These are phyloP conservation scores for Aspergillus sp. DNA, from an alignment of 2,329 filamentous ascomycete genomes.

Conservation along the genomic window DNA sequence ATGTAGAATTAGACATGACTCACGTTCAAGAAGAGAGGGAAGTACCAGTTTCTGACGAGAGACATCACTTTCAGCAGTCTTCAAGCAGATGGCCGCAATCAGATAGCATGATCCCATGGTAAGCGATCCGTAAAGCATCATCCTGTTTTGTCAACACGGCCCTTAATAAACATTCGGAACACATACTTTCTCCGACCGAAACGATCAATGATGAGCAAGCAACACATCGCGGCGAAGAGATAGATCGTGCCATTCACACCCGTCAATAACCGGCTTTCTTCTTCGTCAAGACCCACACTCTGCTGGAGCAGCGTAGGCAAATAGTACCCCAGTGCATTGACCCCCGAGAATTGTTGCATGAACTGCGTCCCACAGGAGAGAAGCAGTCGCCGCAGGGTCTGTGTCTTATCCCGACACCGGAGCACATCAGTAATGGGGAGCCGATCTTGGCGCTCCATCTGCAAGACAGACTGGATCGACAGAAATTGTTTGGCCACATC, in stretches of 20 bases:
- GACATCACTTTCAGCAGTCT: not conserved
- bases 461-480: slow-evolving; percentile 20
- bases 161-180: too few species aligned
- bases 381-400: slow-evolving; percentile 41
- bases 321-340: slow-evolving; percentile 16
- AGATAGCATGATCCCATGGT: slow-evolving; percentile 3
- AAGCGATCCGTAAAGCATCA: not conserved
- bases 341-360: slow-evolving; percentile 43
- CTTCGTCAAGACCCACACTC: slow-evolving; percentile 10
- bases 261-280: slow-evolving; percentile 10
- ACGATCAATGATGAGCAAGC: slow-evolving; percentile 16
- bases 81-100: not conserved
- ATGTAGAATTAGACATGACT: not conserved
- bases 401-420: slow-evolving; percentile 39
- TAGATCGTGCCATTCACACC: slow-evolving; percentile 15
- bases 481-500: slow-evolving; percentile 21
- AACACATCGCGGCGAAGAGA: slow-evolving; percentile 9
- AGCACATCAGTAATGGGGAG: slow-evolving; percentile 21
- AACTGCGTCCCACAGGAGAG: slow-evolving; percentile 46
- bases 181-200: slow-evolving; percentile 12
- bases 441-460: slow-evolving; percentile 38
- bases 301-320: slow-evolving; percentile 12
- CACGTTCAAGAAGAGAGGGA: not conserved
- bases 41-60: not conserved
- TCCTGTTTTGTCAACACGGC: not conserved